Base-by-base conservation (phyloP, 2,329 filamentous ascomycete species). In the Penicillium sp. region DNA sequence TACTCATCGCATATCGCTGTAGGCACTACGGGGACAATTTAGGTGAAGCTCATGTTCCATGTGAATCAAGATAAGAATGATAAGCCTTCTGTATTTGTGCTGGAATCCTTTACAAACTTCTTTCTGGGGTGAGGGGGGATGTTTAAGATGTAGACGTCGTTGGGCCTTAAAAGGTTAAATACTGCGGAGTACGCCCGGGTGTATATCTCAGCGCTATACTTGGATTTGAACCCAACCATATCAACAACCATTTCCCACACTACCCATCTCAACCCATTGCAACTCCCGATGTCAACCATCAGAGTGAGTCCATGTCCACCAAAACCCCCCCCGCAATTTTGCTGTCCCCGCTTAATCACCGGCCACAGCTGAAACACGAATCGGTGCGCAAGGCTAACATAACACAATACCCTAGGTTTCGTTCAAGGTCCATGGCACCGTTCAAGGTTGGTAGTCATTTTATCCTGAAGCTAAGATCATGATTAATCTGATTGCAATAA, bases 391-490 rank as follows among this genome's bases (percentile, higher is more conserved):
- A 36, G 21, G 40, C 57, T 63, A 16, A 63, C 34, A 47, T 63
- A 16, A 63, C 34, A 47, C 8, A 32, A 34, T 39, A 44, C 42
- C 45, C 11, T 57, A 76, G 74, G 61, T 75, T 56, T 68, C 70
- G 44, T 76, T 75, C 61, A 71, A 67, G 58, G 87, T 86, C 54
- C 85, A 89, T 63, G 88, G 87, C 50, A 80, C 80, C 38, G 88
- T 91, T 11, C 88, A 91, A 81, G 88, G 88, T 86, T 74, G 57
- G 75, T 61, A 31, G 22, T 49, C 7, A 38, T 10, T 13, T 11
- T 6, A 7, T 6, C 24, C 16, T 21, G 6, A 29, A 40, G 14
- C 29, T 6, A n/a, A 10, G n/a, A 29, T 2, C 4, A 21, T 14
- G 5, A n/a, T 34, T 24, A 1, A 5, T 29, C 43, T 29, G 8